These are phyloP conservation scores for Lotus japonicus DNA, from an alignment of 306 rosid species.

Conservation along the genomic window DNA sequence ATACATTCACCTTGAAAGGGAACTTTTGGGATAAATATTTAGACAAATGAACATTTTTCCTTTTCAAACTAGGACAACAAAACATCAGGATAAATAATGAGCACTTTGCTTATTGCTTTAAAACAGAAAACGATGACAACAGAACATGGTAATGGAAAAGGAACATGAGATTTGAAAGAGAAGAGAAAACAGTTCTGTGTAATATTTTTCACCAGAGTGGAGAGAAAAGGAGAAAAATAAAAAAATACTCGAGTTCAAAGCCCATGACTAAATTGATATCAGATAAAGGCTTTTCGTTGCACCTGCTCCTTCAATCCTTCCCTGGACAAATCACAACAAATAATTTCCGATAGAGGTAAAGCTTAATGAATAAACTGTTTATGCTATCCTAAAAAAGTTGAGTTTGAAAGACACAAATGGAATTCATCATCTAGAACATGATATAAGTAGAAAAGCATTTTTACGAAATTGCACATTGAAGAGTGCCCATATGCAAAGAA, in stretches of 20 bases:
- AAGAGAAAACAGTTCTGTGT: neutral
- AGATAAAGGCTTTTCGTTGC: constrained; percentile 21
- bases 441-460: neutral
- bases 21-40: neutral
- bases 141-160: constrained; percentile 5
- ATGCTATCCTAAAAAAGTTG: constrained; percentile 15
- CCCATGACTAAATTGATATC: neutral
- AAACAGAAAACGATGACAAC: neutral
- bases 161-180: neutral
- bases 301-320: constrained; percentile 47
- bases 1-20: neutral
- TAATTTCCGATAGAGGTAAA: constrained; percentile 31
- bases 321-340: constrained; percentile 46
- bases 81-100: neutral
- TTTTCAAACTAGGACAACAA: neutral
- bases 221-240: neutral
- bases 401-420: constrained; percentile 16
- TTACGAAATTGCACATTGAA: neutral
- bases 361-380: constrained; percentile 12
- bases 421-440: constrained; percentile 2
- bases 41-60: neutral
- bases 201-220: neutral
- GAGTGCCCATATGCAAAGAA: constrained; percentile 16
- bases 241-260: neutral
- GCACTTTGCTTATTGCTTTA: neutral